Conservation (phyloP, 2,329 filamentous ascomycete species). For the Graphilbum fragrans region DNA sequence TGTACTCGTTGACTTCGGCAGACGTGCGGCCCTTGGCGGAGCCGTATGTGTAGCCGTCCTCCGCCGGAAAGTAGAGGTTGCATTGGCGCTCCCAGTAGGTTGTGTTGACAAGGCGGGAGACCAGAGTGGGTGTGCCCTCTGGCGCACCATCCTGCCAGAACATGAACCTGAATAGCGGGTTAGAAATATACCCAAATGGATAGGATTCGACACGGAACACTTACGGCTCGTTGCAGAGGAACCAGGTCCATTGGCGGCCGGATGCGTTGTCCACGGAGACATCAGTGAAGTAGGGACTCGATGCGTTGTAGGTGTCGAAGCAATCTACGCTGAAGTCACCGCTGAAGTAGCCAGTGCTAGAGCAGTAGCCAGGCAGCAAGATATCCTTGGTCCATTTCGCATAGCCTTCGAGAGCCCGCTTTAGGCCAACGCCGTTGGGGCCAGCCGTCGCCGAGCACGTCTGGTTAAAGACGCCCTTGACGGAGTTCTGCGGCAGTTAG, state of each 20-base stretch:
- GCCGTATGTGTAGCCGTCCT: constrained; percentile 20
- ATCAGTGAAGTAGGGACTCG: constrained; percentile 27
- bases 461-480: constrained; percentile 23
- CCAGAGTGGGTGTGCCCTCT: constrained; percentile 23
- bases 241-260: constrained; percentile 43
- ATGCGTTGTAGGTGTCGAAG: constrained; percentile 31
- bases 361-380: constrained; percentile 29
- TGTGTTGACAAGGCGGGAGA: constrained; percentile 23
- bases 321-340: constrained; percentile 32
- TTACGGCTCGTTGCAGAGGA: constrained; percentile 38
- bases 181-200: not conserved
- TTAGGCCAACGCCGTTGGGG: constrained; percentile 34
- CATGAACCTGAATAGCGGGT: constrained; percentile 20
- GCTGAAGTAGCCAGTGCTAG: constrained; percentile 30
- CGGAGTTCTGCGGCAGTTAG: constrained; percentile 20
- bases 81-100: constrained; percentile 30
- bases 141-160: constrained; percentile 34
- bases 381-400: constrained; percentile 31
- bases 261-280: constrained; percentile 23
- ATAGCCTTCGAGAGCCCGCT: constrained; percentile 37
- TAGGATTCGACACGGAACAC: constrained; percentile 4
- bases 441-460: constrained; percentile 19
- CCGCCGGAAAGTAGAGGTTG: constrained; percentile 30
- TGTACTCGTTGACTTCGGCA: constrained; percentile 22
- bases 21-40: constrained; percentile 19